Evolutionary conservation across 352 stramenopile genomes (phyloP).

Genomic region (Thraustochytrium striatum): DNA sequence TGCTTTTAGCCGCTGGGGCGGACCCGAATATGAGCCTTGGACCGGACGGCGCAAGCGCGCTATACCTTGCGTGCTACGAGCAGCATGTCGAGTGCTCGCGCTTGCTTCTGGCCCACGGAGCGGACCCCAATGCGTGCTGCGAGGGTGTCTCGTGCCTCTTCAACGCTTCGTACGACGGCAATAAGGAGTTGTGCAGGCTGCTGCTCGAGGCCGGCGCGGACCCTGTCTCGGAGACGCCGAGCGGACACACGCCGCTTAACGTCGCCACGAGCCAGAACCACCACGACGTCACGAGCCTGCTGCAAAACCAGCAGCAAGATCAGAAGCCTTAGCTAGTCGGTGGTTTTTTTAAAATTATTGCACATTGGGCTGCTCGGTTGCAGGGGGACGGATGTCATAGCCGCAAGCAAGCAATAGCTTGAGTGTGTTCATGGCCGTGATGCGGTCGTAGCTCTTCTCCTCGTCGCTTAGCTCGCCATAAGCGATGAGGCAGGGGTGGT

Average conservation of each 20-base stretch:
- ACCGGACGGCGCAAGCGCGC: not conserved
- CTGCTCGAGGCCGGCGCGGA: constrained; percentile 8
- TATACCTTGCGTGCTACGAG: constrained; percentile 36
- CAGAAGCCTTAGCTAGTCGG: too few species aligned
- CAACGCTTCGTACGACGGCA: constrained; percentile 21
- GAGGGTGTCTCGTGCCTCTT: constrained; percentile 37
- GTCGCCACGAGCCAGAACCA: too few species aligned
- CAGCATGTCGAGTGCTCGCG: constrained; percentile 29
- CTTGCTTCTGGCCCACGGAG: constrained; percentile 7
- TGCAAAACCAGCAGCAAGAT: too few species aligned
- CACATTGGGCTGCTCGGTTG: too few species aligned
- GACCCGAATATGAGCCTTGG: not conserved
- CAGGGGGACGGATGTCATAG: constrained; percentile 18
- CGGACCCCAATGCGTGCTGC: constrained; percentile 24
- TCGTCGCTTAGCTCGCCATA: constrained; percentile 29
- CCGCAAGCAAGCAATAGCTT: constrained; percentile 40
- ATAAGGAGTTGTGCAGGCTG: constrained; percentile 23
- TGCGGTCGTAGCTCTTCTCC: constrained; percentile 39
- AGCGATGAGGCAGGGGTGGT: constrained; percentile 29
- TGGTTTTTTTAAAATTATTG: too few species aligned
- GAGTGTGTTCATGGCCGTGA: constrained; percentile 46
- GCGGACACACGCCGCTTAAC: too few species aligned
- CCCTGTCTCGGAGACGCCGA: too few species aligned
- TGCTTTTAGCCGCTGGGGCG: constrained; percentile 23
- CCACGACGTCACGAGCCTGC: too few species aligned